Percentiles rank a stretch among this genome's conserved stretches.
Evolutionary conservation across 176 grass and related monocot genomes (phyloP).

Genomic region (Urochloa ruziziensis): DNA sequence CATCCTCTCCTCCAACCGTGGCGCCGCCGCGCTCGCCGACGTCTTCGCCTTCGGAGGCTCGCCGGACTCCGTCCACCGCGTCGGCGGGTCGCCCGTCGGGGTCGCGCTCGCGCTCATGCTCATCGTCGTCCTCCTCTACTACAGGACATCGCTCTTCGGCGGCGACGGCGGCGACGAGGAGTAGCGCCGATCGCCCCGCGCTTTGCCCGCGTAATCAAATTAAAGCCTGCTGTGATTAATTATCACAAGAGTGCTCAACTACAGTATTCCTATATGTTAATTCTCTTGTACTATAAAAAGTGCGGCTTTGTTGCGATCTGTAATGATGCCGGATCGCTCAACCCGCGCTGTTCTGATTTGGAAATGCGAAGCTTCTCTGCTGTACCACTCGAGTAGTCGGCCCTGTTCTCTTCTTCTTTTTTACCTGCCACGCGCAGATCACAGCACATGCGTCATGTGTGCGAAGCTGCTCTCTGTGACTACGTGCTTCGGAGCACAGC

Average conservation of each 20-base stretch:
- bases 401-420: not conserved
- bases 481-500: not conserved
- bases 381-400: not conserved
- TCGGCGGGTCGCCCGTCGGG: slow-evolving; percentile 63
- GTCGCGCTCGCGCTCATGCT: slow-evolving; percentile 59
- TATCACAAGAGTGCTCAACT: too few relatives aligned
- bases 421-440: too few relatives aligned
- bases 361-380: slow-evolving; percentile 19
- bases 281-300: too few relatives aligned
- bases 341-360: not conserved
- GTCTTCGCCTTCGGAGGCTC: slow-evolving; percentile 40
- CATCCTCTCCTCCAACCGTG: slow-evolving; percentile 61
- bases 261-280: too few relatives aligned
- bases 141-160: slow-evolving; percentile 43
- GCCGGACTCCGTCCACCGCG: slow-evolving; percentile 54
- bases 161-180: slow-evolving; percentile 44
- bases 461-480: not conserved
- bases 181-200: not conserved
- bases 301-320: slow-evolving; percentile 21
- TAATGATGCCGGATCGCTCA: not conserved
- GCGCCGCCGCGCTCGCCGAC: slow-evolving; percentile 31
- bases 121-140: slow-evolving; percentile 61
- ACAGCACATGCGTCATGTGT: not conserved
- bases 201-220: too few relatives aligned
- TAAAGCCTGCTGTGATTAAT: too few relatives aligned